Conservation (phyloP, 1,284 basidiomycete species). For the Pseudozyma hubeiensis region DNA sequence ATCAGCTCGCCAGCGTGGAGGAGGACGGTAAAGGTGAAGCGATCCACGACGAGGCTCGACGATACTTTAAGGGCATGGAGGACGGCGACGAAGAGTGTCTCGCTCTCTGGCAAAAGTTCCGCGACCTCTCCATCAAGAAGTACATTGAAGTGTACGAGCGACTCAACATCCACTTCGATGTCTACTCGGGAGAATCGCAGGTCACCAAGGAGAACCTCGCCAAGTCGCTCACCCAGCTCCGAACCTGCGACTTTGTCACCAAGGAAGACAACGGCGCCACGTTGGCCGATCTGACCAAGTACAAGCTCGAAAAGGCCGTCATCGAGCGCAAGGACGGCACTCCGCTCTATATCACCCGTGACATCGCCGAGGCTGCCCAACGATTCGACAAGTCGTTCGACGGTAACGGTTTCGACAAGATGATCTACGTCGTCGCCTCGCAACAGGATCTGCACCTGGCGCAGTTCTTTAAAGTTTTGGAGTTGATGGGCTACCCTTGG, state of each 20-base stretch:
- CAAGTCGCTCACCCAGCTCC: slow-evolving; percentile 66
- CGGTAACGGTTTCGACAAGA: slow-evolving; percentile 82
- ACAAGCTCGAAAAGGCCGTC: slow-evolving; percentile 82
- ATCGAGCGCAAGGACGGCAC: slow-evolving; percentile 96
- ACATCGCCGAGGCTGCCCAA: slow-evolving; percentile 93
- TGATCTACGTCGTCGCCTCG: slow-evolving; percentile 94
- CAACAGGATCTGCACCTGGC: slow-evolving; percentile 93
- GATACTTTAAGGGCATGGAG: slow-evolving; percentile 97
- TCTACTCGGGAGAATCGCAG: slow-evolving; percentile 92
- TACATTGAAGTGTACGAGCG: slow-evolving; percentile 90
- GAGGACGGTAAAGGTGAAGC: slow-evolving; percentile 74
- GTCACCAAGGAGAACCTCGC: slow-evolving; percentile 85
- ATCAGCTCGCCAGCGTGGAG: slow-evolving; percentile 77
- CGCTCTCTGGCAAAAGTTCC: slow-evolving; percentile 90
- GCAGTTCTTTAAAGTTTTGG: slow-evolving; percentile 94
- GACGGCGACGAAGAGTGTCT: slow-evolving; percentile 83
- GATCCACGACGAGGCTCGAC: slow-evolving; percentile 85
- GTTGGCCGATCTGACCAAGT: slow-evolving; percentile 61
- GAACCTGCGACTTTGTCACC: slow-evolving; percentile 43
- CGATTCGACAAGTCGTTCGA: slow-evolving; percentile 76
- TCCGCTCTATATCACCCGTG: slow-evolving; percentile 97
- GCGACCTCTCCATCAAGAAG: slow-evolving; percentile 89
- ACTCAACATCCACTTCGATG: slow-evolving; percentile 91
- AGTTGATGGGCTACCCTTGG: slow-evolving; percentile 90
- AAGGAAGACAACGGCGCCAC: slow-evolving; percentile 65